Percentiles rank a stretch among this genome's conserved stretches.
phyloP scores from a whole-genome alignment of 768 basidiomycete species.

The Boletus coccyginus region DNA sequence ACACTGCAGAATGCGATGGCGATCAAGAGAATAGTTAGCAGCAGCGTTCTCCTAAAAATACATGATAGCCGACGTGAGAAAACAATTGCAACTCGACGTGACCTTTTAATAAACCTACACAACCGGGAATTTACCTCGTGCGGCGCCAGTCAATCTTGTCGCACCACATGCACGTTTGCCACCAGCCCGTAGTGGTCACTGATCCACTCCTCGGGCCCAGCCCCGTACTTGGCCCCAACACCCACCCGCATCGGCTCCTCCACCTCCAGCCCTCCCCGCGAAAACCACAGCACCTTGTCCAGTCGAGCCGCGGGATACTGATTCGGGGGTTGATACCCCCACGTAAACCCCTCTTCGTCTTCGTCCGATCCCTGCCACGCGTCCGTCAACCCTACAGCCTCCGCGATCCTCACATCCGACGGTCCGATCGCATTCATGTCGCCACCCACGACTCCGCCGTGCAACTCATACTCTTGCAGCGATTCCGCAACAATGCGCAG shows the following conservation, averaged over 20 bases:
- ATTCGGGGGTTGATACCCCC: slow-evolving; percentile 61
- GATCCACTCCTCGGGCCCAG: slow-evolving; percentile 42
- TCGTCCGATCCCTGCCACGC: slow-evolving; percentile 51
- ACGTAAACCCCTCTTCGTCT: slow-evolving; percentile 53
- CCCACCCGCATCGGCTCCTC: slow-evolving; percentile 57
- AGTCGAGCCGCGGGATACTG: slow-evolving; percentile 52
- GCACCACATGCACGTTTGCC: slow-evolving; percentile 34
- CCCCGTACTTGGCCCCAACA: slow-evolving; percentile 43
- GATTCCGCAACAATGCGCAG: slow-evolving; percentile 49
- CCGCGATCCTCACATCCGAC: slow-evolving; percentile 42
- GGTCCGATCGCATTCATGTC: slow-evolving; percentile 69
- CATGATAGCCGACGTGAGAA: not conserved
- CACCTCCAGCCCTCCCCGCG: slow-evolving; percentile 47
- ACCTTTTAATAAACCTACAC: slow-evolving; percentile 2
- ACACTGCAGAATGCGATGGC: not conserved
- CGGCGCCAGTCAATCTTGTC: slow-evolving; percentile 13
- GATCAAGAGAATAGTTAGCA: not conserved
- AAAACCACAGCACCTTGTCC: slow-evolving; percentile 64
- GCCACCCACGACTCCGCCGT: slow-evolving; percentile 63
- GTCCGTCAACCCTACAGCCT: slow-evolving; percentile 51
- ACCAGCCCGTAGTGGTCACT: slow-evolving; percentile 70
- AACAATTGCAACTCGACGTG: not conserved
- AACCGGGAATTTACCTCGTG: no score
- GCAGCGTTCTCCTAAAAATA: slow-evolving; percentile 8
- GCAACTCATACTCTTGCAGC: slow-evolving; percentile 44